Evolutionary conservation across 1,139 yeast genomes (phyloP), one percentile per base, ranked within the genome.

Genomic region (Suhomyces guaymorum): DNA sequence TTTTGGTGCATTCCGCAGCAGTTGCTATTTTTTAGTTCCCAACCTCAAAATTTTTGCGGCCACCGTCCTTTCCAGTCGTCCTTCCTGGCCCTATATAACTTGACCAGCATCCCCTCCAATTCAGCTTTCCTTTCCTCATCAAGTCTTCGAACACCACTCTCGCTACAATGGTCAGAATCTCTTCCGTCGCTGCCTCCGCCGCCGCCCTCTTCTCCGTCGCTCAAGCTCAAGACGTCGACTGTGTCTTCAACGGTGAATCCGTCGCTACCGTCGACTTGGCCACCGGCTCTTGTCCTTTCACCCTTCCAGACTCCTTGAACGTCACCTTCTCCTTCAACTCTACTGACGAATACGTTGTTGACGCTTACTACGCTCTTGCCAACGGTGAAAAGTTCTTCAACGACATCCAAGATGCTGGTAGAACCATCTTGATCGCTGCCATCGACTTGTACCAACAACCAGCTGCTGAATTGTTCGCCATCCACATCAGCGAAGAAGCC

Each of bases 271-370:
- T 67, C 33, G 73, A 66, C 55, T 59, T 59, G 42, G 72, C 60
- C 41, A 62, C 73, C 32, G 75, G 73, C 44, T 42, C 39, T 11
- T 69, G 75, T 57, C 61, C 66, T 36, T 67, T 66, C 62, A 41
- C 61, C 12, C 43, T 69, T 33, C 70, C 72, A 43, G 36, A 47
- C 3, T 6, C 35, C 18, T 57, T 50, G 39, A 64, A 68, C 29
- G 56, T 49, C 26, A 18, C 30, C 27, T 66, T 63, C 49, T 45
- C 49, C 21, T 66, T 51, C 54, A 45, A 24, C 21, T 52, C 63
- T 25, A 36, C 41, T 9, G 66, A 64, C 33, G 63, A 68, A 44
- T 68, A 60, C 57, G 43, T 53, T 30, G 62, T 54, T 35, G 61
- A 61, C 44, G 66, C 63, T 52, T 67, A 64, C 63, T 69, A 67